Conservation (phyloP, 2,329 filamentous ascomycete species). For the Passalora sequoiae region DNA sequence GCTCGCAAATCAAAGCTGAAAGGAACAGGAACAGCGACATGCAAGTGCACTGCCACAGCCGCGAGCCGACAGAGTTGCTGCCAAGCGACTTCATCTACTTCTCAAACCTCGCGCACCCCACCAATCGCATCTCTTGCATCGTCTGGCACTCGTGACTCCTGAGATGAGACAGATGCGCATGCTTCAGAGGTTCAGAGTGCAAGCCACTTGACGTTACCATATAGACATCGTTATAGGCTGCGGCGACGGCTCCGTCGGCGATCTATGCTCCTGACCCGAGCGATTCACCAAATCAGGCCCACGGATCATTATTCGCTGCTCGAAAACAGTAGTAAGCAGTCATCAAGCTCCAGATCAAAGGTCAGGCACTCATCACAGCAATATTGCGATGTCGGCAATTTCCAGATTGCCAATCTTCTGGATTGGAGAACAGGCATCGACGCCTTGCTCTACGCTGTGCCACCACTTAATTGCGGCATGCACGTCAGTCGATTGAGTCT, state of each 20-base stretch:
- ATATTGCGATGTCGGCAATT: not conserved
- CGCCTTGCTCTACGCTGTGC: constrained; percentile 1
- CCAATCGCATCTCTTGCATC: constrained; percentile 5
- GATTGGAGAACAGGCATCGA: not conserved
- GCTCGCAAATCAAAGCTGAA: no score
- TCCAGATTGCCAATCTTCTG: constrained; percentile 7
- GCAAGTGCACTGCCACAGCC: constrained; percentile 3
- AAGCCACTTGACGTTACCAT: not conserved
- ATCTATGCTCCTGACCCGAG: not conserved
- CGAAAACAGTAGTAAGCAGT: constrained; percentile 1
- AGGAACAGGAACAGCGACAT: no score
- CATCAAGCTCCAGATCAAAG: no score
- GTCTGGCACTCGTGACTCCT: constrained; percentile 3
- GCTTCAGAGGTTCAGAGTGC: constrained; percentile 5
- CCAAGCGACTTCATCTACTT: not conserved
- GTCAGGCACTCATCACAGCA: no score
- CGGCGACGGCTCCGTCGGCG: not conserved
- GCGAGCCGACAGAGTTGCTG: constrained; percentile 3
- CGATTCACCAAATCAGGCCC: not conserved
- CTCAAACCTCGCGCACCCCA: not conserved
- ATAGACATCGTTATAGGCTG: constrained; percentile 7
- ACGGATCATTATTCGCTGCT: constrained; percentile 5
- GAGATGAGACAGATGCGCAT: constrained; percentile 11
- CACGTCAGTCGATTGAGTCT: not conserved
- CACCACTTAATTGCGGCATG: not conserved